Base-by-base conservation (phyloP, 345 rosid species). In the Gossypium raimondii region DNA sequence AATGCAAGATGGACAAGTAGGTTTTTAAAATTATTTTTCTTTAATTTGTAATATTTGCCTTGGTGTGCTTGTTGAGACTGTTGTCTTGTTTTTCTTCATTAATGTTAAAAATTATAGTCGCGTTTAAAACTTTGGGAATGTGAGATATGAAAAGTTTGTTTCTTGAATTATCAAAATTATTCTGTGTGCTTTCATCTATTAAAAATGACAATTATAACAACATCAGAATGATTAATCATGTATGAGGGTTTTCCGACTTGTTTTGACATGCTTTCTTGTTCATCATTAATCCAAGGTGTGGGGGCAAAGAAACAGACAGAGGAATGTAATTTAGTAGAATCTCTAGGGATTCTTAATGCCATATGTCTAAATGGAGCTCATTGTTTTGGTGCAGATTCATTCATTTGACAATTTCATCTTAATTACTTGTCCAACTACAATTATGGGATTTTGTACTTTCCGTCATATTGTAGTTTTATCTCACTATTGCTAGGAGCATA, bases 1-100 rank as follows among this genome's bases (percentile, higher is more conserved):
- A 73, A 93, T 95, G 99, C 87, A 90, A 85, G 97, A 95, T 80
- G 99, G 98, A 60, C 94, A 95, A 77, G 98, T 95, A 89, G 85
- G 93, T 53, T 65, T 72, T 43, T 9, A 25, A n/a, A 60, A 25
- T 9, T 75, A 29, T 56, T 45, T 29, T 48, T 25, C 13, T 24
- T 24, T 27, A 38, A n/a, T 41, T 8, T 64, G 50, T 27, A 69
- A 51, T 17, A 13, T 17, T 57, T 44, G 56, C 29, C 38, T 47
- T 22, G 2, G 18, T 20, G 12, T 13, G 71, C 56, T 22, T 47
- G 55, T 67, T 67, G 71, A 13, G 47, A 22, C 0, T 13, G 11
- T 22, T 67, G 38, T 6, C 17, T 12, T 12, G 2, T 13, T 67
- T 67, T 13, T 67, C 55, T 45, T 7, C 14, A 67, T 47, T 47